Base-by-base conservation (phyloP, 2,329 filamentous ascomycete genomes). In the Chrysoporthe puriensis region DNA sequence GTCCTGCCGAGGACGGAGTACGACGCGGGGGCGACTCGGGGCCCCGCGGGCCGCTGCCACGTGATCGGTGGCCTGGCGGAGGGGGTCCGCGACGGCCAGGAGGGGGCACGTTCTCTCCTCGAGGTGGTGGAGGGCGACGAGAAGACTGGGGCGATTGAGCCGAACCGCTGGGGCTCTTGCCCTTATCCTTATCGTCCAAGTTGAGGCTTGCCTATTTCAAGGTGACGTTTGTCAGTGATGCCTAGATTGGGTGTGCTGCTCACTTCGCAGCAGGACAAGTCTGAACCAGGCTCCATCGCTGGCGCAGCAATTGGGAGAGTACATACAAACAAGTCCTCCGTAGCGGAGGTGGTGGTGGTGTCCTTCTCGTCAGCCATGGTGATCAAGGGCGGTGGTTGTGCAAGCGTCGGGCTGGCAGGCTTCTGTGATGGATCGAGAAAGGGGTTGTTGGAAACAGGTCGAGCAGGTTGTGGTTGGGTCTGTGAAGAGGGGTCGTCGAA, bases 271-370 rank as follows among this genome's bases (percentile, higher is more conserved):
- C 66, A 64, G 14, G 44, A 50, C 4, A 52, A 26, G 26, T 26
- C 26, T 26, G 26, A 26, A 40, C 36, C 36, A 40, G 36, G 36
- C 67, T 60, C 34, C 21, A 34, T 56, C 50, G 56, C 62, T 40
- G 65, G 46, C 52, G 50, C 40, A 26, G 58, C 13, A 13, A 40
- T 68, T 46, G 54, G 13, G 46, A 64, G 61, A 69, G 60, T 68
- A 91, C 91, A 77, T 90, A 94, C 91, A 82, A 94, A 94, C 69
- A 94, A 85, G 70, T 93, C 90, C 72, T 91, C 89, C 61, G 89
- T 87, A 67, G 88, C 84, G 69, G 84, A 80, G 74, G 81, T 87
- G 70, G 73, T 80, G 67, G 56, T 80, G 32, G 65, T 79, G 63
- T 83, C 82, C 62, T 82, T 81, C 67, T 80, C 73, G 66, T 80